A percentile compares a stretch with the other conserved stretches of the same genome.
Evolutionary conservation across 2,329 filamentous ascomycete species (phyloP).

Genomic region (Phoma sp.): DNA sequence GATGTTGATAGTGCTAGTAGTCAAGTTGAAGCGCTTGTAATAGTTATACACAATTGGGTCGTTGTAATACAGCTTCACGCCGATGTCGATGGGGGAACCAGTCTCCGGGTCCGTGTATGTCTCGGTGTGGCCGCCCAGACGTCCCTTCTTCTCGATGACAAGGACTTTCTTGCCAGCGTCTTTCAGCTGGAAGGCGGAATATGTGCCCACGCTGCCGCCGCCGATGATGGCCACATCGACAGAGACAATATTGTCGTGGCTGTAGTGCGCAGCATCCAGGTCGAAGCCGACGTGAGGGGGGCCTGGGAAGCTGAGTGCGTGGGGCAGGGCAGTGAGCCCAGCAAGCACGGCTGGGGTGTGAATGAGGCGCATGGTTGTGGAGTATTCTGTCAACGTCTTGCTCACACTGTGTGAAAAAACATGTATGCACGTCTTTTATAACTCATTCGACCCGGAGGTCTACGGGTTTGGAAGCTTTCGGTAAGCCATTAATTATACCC

Average conservation of each 20-base stretch:
- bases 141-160: slow-evolving; percentile 44
- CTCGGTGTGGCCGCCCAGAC: slow-evolving; percentile 57
- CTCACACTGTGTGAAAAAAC: no score
- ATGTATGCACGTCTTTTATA: no score
- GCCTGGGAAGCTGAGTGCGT: no score
- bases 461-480: no score
- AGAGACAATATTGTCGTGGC: not conserved
- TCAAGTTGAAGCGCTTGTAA: slow-evolving; percentile 24
- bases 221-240: not conserved
- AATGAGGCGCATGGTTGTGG: no score
- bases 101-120: slow-evolving; percentile 52
- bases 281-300: not conserved
- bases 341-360: no score
- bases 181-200: not conserved
- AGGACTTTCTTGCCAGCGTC: not conserved
- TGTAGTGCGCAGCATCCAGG: not conserved
- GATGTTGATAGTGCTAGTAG: not conserved
- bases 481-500: no score
- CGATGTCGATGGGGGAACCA: slow-evolving; percentile 40
- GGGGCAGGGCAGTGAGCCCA: no score
- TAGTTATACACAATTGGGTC: slow-evolving; percentile 44
- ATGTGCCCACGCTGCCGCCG: not conserved
- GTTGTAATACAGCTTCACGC: slow-evolving; percentile 49
- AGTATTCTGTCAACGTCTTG: no score
- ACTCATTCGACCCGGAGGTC: no score